phyloP scores from a whole-genome alignment of 331 rosid genomes.

The Ulmus americana region DNA sequence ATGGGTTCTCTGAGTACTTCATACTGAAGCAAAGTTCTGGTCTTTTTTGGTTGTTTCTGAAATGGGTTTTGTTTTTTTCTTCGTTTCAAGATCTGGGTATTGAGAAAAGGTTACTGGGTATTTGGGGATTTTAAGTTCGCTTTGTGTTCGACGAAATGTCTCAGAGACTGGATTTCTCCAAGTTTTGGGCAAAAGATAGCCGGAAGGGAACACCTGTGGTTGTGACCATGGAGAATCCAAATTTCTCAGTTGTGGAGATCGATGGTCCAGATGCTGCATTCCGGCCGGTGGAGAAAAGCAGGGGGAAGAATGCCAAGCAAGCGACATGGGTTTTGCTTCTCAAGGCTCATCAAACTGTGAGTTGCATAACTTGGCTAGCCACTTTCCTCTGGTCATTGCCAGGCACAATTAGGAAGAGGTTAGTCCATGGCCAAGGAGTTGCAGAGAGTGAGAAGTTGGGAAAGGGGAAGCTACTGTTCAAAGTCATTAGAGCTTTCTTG shows the following conservation, averaged over 20 bases:
- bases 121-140: not conserved
- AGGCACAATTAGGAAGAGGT: constrained; percentile 64
- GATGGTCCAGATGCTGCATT: constrained; percentile 78
- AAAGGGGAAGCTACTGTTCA: constrained; percentile 54
- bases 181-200: constrained; percentile 53
- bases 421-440: constrained; percentile 57
- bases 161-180: constrained; percentile 64
- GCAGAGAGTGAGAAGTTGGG: constrained; percentile 54
- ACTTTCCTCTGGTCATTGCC: constrained; percentile 62
- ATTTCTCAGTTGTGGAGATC: constrained; percentile 76
- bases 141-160: constrained; percentile 39
- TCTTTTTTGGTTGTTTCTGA: constrained; percentile 16
- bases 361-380: constrained; percentile 63
- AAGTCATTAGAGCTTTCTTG: constrained; percentile 57
- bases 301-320: constrained; percentile 81
- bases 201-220: constrained; percentile 74
- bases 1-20: constrained; percentile 25
- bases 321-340: constrained; percentile 88
- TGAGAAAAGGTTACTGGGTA: not conserved
- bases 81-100: constrained; percentile 49
- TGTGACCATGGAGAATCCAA: constrained; percentile 86
- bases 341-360: constrained; percentile 68
- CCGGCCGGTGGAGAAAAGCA: constrained; percentile 68
- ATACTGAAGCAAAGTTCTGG: constrained; percentile 4
- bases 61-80: constrained; percentile 29